A percentile compares a stretch with the other conserved stretches of the same genome.
These are phyloP conservation scores for Paramecium primaurelia DNA, from an alignment of 73 alveolate species.

Conservation along the genomic window DNA sequence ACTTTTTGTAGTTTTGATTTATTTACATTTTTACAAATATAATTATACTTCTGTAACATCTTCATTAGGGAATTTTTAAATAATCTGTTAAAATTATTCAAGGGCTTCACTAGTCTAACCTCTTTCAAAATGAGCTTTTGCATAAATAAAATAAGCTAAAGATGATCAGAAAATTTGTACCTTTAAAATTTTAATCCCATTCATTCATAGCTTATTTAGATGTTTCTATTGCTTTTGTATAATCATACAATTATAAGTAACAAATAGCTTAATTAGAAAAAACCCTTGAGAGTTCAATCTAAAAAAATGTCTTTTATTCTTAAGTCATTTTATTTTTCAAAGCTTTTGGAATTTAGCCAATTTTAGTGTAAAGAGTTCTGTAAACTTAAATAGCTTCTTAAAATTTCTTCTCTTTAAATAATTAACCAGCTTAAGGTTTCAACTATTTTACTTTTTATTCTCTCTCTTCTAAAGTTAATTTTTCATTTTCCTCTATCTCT, in stretches of 20 bases:
- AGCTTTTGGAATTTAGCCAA: background rate
- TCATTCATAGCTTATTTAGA: background rate
- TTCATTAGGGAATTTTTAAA: background rate
- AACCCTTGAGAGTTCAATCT: background rate
- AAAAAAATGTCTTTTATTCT: background rate
- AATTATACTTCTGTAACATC: background rate
- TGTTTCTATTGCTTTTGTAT: background rate
- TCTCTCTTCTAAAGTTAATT: background rate
- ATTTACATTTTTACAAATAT: background rate
- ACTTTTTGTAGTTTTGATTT: background rate
- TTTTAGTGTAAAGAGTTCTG: background rate
- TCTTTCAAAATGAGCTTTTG: background rate
- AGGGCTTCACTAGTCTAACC: background rate
- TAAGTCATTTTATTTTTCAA: background rate
- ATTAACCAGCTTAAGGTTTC: background rate
- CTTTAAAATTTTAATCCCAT: background rate
- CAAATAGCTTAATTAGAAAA: background rate
- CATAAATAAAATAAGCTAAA: background rate
- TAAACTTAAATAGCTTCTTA: background rate
- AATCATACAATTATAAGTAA: background rate
- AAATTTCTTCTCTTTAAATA: background rate
- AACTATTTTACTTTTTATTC: background rate
- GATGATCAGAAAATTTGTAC: background rate
- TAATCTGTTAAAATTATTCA: background rate
- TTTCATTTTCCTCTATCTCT: background rate